A percentile compares a stretch with the other conserved stretches of the same genome.
Evolutionary conservation across 2,329 filamentous ascomycete genomes (phyloP).

Genomic region (Diaporthe humulicola): DNA sequence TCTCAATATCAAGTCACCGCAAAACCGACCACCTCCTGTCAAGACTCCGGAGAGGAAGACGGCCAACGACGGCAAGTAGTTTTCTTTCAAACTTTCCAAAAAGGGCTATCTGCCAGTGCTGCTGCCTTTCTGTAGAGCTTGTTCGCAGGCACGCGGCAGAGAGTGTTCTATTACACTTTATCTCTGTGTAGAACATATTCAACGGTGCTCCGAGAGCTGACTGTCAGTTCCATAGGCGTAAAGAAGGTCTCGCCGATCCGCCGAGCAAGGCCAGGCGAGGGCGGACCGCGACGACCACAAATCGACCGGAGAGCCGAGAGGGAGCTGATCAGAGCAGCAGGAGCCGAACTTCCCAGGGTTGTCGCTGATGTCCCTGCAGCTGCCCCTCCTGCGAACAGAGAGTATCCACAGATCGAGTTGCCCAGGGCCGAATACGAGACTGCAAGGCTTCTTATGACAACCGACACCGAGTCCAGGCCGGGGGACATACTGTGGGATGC

Average conservation of each 20-base stretch:
- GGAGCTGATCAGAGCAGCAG: neutral
- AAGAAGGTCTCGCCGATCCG: neutral
- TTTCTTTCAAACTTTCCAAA: neutral
- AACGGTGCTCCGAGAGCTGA: neutral
- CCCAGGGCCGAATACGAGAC: neutral
- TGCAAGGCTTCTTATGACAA: neutral
- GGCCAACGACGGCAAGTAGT: neutral
- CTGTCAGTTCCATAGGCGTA: neutral
- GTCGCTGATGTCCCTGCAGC: neutral
- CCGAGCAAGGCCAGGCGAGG: neutral
- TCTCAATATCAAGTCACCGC: neutral
- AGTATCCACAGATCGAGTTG: neutral
- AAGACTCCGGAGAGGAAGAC: slow-evolving; percentile 11
- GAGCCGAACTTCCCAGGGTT: too few species aligned
- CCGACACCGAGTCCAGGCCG: neutral
- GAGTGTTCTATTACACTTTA: too few species aligned
- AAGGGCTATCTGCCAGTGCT: neutral
- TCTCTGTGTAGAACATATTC: too few species aligned
- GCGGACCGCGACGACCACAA: neutral
- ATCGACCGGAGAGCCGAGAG: neutral
- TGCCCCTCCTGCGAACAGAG: neutral
- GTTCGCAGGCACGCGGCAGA: neutral
- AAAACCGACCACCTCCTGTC: neutral
- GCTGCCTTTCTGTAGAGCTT: too few species aligned
- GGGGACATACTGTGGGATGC: neutral